Base-by-base conservation (phyloP, 106 monocot genomes). In the Alisma plantagoaquatica region DNA sequence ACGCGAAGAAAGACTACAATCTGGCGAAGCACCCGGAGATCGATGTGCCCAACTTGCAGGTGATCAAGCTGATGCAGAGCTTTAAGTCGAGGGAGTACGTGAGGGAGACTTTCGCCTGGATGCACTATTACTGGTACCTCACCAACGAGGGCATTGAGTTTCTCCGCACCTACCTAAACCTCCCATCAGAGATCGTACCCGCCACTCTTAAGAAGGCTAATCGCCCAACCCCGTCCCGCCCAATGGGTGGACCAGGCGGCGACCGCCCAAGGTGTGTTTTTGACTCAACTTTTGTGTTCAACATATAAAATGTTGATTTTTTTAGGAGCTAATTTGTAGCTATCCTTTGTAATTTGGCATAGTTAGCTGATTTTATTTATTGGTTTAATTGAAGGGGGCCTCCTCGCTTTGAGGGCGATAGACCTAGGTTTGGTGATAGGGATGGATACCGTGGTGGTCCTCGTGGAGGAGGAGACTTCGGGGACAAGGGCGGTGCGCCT, bases 381-480 rank as follows among this genome's bases (percentile, higher is more conserved):
- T 59, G 9, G 26, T 42, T 11, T 43, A 12, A 22, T 28, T 59
- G 23, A 10, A 44, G 43, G 43, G 35, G 35, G 6, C 35, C 35
- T 38, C 35, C 35, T 7, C 70, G 87, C 12, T 87, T 75, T 67
- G 86, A 81, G 33, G 77, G 77, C n/a, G 86, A 77, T n/a, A 73
- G 77, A 52, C 74, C 77, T 2, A 81, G 77, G 53, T 80, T 81
- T 47, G 77, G 80, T 10, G 81, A 86, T 23, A 81, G 82, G 46
- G 82, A 87, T 43, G 82, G 87, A 4, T 87, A 87, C 27, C 74
- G 87, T 33, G 81, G 82, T 57, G 81, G 70, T 22, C 81, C 77
- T 27, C 80, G 76, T 65, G 73, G 71, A 9, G 73, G 60, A 28
- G 77, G 25, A 74, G 81, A 41, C 14, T 81, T 78, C 66, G 75